Evolutionary conservation across 352 stramenopile genomes (phyloP).

Genomic region (Pythium apleroticum): DNA sequence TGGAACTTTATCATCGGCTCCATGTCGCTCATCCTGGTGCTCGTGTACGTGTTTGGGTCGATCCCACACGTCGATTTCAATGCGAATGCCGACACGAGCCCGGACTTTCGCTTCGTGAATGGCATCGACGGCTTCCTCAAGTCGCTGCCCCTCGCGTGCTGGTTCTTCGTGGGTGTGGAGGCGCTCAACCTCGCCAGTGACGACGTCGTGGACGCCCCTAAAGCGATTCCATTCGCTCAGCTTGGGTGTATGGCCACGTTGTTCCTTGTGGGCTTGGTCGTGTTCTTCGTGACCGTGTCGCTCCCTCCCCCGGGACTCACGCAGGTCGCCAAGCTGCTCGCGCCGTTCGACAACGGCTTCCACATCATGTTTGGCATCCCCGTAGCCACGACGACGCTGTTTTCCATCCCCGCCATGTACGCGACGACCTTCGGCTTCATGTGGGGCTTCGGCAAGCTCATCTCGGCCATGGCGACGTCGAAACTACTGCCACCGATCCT

Average conservation of each 20-base stretch:
- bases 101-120: constrained; percentile 20
- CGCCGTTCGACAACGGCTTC: constrained; percentile 33
- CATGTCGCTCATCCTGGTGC: constrained; percentile 15
- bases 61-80: constrained; percentile 27
- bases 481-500: constrained; percentile 27
- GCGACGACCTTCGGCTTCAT: constrained; percentile 37
- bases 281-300: constrained; percentile 31
- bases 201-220: constrained; percentile 20
- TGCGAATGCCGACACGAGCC: constrained; percentile 19
- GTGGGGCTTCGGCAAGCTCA: constrained; percentile 33
- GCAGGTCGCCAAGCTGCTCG: constrained; percentile 25
- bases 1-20: constrained; percentile 25
- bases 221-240: constrained; percentile 29
- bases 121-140: constrained; percentile 29
- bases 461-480: constrained; percentile 27
- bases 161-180: constrained; percentile 39
- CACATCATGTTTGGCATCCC: constrained; percentile 29
- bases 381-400: constrained; percentile 21
- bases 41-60: constrained; percentile 28
- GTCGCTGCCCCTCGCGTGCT: constrained; percentile 25
- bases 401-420: constrained; percentile 37
- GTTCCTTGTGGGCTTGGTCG: constrained; percentile 12
- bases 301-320: constrained; percentile 26
- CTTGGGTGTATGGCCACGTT: constrained; percentile 29
- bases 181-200: constrained; percentile 27